Conservation (phyloP, 1,284 basidiomycete genomes). For the Ustilago bromivora region DNA sequence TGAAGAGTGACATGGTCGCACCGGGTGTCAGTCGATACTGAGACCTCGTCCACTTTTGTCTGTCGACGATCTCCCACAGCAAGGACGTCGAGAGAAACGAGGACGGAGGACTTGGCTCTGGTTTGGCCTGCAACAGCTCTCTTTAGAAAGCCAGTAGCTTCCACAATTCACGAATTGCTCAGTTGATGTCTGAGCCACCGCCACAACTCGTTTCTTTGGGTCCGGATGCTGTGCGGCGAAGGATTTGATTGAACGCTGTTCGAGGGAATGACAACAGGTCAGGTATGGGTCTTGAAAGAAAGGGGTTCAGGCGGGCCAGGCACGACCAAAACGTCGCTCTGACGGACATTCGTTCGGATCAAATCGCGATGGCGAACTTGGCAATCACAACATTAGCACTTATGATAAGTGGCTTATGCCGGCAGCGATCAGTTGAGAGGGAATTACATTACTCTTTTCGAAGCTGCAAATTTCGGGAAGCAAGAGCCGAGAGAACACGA, state of each 20-base stretch:
- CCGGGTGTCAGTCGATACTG: neutral
- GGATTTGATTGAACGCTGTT: neutral
- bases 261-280: neutral
- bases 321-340: neutral
- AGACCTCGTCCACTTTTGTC: neutral
- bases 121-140: neutral
- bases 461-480: neutral
- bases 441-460: neutral
- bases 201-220: neutral
- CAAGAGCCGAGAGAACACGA: conserved; percentile 1
- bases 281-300: neutral
- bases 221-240: neutral
- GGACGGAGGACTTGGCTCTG: neutral
- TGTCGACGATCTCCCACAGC: neutral
- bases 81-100: neutral
- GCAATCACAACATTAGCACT: no score
- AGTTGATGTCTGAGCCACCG: neutral
- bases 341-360: neutral
- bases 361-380: no score
- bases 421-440: no score
- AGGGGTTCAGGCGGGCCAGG: neutral
- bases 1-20: conserved; percentile 22
- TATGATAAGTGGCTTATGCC: no score
- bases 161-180: no score
- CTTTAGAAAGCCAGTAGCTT: no score